phyloP scores from a whole-genome alignment of 768 basidiomycete species.

The Mycena rebaudengoi region DNA sequence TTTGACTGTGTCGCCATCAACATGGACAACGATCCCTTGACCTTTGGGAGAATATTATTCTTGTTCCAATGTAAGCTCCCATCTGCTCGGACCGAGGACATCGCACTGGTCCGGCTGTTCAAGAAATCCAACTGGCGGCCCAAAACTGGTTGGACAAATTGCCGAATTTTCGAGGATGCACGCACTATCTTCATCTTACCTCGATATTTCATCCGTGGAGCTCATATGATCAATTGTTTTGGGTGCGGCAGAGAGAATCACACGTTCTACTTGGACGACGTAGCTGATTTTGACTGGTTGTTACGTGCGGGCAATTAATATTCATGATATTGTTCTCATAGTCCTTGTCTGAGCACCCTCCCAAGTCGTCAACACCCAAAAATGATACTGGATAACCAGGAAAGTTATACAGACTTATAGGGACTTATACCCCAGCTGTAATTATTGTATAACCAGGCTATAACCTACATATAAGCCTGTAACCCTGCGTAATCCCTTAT shows the following conservation, averaged over 20 bases:
- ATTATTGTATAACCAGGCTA: neutral
- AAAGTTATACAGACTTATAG: neutral
- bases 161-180: no score
- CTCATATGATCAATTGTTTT: no score
- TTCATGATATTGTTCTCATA: neutral
- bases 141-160: no score
- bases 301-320: conserved; percentile 1
- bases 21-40: no score
- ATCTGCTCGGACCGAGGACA: neutral
- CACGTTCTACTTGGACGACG: neutral
- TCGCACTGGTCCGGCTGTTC: neutral
- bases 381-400: neutral
- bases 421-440: neutral
- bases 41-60: no score
- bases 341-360: neutral
- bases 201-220: no score
- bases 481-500: neutral
- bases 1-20: no score
- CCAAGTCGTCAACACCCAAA: neutral
- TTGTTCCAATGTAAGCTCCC: no score
- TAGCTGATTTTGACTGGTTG: conserved; percentile 6
- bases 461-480: neutral
- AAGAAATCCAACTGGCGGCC: neutral
- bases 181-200: no score
- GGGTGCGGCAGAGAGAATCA: no score